phyloP scores from a whole-genome alignment of 2,329 filamentous ascomycete species.

The Thermothelomyces thermophilus region DNA sequence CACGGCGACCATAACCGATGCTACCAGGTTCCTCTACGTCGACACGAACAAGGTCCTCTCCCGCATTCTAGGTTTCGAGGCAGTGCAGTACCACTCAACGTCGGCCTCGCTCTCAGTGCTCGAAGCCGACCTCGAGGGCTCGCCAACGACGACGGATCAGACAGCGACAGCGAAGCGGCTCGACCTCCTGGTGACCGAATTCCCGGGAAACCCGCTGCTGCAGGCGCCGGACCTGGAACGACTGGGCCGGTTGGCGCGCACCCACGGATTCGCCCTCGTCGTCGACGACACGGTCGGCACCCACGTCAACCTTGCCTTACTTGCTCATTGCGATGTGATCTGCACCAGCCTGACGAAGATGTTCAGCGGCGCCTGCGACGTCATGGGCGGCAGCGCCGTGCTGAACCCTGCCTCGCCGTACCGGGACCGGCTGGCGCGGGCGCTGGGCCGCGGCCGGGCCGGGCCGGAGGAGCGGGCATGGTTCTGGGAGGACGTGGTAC shows the following conservation, averaged over 20 bases:
- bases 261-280: conserved; percentile 12
- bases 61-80: conserved; percentile 3
- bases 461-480: conserved; percentile 8
- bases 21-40: conserved; percentile 22
- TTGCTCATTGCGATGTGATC: conserved; percentile 14
- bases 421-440: background rate
- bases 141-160: too few species aligned
- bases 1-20: background rate
- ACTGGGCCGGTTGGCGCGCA: background rate
- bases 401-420: conserved; percentile 5
- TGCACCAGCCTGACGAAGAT: conserved; percentile 24
- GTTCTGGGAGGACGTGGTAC: conserved; percentile 17
- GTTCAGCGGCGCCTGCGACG: conserved; percentile 22
- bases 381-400: conserved; percentile 19
- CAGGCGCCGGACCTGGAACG: conserved; percentile 12
- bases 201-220: conserved; percentile 23
- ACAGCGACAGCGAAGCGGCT: conserved; percentile 12
- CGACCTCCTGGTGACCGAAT: conserved; percentile 19
- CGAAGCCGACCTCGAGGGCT: conserved; percentile 4
- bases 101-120: conserved; percentile 8
- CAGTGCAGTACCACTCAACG: conserved; percentile 18
- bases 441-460: background rate
- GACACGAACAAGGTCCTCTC: conserved; percentile 22
- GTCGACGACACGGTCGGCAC: conserved; percentile 24
- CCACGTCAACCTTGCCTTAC: conserved; percentile 10